Percentiles rank a stretch among this genome's conserved stretches.
Evolutionary conservation across 345 rosid genomes (phyloP).

Genomic region (Aurinia saxatilis): DNA sequence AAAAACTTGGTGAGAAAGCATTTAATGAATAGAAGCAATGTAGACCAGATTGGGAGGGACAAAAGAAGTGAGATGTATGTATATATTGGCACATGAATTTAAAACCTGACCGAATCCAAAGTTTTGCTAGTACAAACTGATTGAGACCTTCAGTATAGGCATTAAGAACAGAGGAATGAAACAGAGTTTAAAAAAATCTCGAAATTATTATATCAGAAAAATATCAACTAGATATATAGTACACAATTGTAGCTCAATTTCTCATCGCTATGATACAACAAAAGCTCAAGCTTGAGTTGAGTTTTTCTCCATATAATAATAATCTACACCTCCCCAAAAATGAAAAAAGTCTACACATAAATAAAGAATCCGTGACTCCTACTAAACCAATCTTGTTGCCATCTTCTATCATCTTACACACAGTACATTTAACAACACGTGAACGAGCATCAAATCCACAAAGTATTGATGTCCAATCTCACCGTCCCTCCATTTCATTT

Average conservation of each 20-base stretch:
- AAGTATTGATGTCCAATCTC: conserved; percentile 94
- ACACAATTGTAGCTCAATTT: conserved; percentile 2
- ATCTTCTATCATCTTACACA: conserved; percentile 40
- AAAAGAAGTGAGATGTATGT: too few species aligned
- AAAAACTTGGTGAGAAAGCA: neutral
- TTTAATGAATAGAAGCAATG: neutral
- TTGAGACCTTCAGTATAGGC: too few species aligned
- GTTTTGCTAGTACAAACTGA: too few species aligned
- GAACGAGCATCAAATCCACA: conserved; percentile 90
- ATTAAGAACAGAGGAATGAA: too few species aligned
- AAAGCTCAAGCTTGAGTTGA: conserved; percentile 3
- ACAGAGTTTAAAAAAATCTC: neutral
- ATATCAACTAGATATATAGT: neutral
- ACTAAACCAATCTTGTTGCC: neutral
- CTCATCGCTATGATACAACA: conserved; percentile 9
- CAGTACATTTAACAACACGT: conserved; percentile 68
- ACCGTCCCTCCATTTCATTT: conserved; percentile 89
- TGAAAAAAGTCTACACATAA: conserved; percentile 4
- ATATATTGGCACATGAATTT: too few species aligned
- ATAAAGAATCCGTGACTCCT: conserved; percentile 16
- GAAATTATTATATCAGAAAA: neutral
- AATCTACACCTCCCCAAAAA: conserved; percentile 15
- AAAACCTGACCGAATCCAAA: too few species aligned
- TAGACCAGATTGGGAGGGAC: neutral
- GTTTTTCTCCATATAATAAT: conserved; percentile 4